Evolutionary conservation across 1,284 basidiomycete genomes (phyloP).

Genomic region (Cryptococcus sp.): DNA sequence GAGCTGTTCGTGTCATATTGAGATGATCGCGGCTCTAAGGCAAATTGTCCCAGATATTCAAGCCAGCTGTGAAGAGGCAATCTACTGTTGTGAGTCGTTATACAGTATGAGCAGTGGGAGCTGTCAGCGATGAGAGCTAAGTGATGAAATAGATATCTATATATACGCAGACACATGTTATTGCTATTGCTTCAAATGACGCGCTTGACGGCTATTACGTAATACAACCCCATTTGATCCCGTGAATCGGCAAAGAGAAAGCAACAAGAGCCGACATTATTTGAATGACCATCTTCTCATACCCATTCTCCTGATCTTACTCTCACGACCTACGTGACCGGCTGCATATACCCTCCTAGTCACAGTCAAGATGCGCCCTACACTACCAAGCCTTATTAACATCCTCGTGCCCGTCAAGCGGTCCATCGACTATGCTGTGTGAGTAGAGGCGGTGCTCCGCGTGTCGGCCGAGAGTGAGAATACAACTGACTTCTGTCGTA

Average conservation of each 20-base stretch:
- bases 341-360: not conserved
- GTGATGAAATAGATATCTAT: too few species aligned
- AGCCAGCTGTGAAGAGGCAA: too few species aligned
- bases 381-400: conserved; percentile 70
- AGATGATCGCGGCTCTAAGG: not conserved
- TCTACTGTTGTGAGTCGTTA: too few species aligned
- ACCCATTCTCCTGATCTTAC: not conserved
- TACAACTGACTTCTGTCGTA: conserved; percentile 41
- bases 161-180: not conserved
- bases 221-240: not conserved
- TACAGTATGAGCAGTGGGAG: too few species aligned
- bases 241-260: not conserved
- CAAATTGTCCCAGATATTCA: too few species aligned
- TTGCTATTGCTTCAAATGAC: not conserved
- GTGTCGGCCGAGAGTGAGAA: conserved; percentile 3
- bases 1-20: conserved; percentile 70
- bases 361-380: conserved; percentile 65
- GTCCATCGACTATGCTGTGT: conserved; percentile 57
- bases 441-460: not conserved
- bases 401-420: conserved; percentile 91
- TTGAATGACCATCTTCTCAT: not conserved
- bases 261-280: not conserved
- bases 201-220: conserved; percentile 2
- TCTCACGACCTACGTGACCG: not conserved
- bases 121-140: too few species aligned